Base-by-base conservation (phyloP, 1,284 basidiomycete genomes). In the Cystobasidium slooffiae region DNA sequence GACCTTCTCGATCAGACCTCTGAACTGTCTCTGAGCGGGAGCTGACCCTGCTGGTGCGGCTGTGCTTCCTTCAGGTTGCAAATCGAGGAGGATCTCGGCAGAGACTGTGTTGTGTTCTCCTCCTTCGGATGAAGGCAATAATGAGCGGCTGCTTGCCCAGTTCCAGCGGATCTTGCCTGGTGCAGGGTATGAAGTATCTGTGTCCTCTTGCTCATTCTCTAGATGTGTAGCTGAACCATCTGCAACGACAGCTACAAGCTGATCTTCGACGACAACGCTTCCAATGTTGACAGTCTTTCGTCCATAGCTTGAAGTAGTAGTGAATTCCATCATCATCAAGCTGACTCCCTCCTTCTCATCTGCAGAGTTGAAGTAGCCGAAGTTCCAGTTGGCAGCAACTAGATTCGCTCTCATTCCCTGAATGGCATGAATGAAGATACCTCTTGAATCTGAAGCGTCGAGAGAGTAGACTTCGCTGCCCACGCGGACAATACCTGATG, bases 371-470 rank as follows among this genome's bases (percentile, higher is more conserved):
- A 99, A 99, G 84, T 92, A 88, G 67, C 86, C 90, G 85, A 99
- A 99, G 86, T 98, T 98, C 97, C 97, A 99, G 24, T 90, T 85
- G 18, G 92, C 86, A 4, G 97, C 97, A 76, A 97, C 89, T 72
- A 94, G 87, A 83, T 99, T 94, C 68, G 95, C 94, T 10, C 94
- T 88, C 94, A 99, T 97, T 80, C 95, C 96, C 83, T 99, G 97
- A 82, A 99, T 96, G 39, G 97, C 96, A 83, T 97, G 93, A 24
- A 97, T 87, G 81, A 97, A 91, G 89, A 94, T 92, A 49, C 92
- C 95, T 22, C 77, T 76, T n/a, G 88, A 85, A 53, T 93, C 94
- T 47, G 88, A 85, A 53, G 90, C 85, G 51, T 88, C 82, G 41
- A 73, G 70, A 14, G 62, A 56, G 74, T 88, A 84, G 18, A 90